phyloP scores from a whole-genome alignment of 2,329 filamentous ascomycete genomes.

The Aspergillus nomiae region DNA sequence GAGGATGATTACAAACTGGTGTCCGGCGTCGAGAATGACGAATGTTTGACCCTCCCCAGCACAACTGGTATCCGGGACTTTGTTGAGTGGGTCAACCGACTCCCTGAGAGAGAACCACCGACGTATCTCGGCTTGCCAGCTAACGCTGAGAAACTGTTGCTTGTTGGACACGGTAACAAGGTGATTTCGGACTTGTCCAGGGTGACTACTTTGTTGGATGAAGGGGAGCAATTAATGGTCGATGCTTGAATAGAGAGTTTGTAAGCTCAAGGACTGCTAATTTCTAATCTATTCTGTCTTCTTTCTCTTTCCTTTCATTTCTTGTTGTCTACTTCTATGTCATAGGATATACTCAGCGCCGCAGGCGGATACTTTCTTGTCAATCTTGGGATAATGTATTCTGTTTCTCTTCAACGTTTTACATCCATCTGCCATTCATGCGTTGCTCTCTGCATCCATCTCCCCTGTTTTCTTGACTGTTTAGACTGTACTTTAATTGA shows the following conservation, averaged over 20 bases:
- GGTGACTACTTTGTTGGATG: conserved; percentile 85
- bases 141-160: conserved; percentile 92
- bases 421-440: background rate
- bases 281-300: conserved; percentile 5
- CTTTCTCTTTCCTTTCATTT: conserved; percentile 12
- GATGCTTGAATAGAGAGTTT: conserved; percentile 49
- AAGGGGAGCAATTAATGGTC: conserved; percentile 86
- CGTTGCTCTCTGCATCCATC: background rate
- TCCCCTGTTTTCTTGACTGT: background rate
- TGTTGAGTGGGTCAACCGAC: conserved; percentile 82
- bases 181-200: conserved; percentile 82
- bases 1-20: conserved; percentile 91
- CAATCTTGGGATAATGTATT: conserved; percentile 7
- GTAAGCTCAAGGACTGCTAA: conserved; percentile 6
- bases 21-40: conserved; percentile 61
- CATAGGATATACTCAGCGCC: conserved; percentile 5
- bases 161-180: conserved; percentile 82
- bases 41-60: conserved; percentile 71
- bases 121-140: conserved; percentile 91
- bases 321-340: conserved; percentile 13
- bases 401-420: background rate
- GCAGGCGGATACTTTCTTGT: conserved; percentile 9
- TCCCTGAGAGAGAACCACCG: conserved; percentile 94
- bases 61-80: conserved; percentile 85
- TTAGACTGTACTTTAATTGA: background rate